These are phyloP conservation scores for Strigomonas oncopelti DNA, from an alignment of 208 protist species.

Conservation along the genomic window DNA sequence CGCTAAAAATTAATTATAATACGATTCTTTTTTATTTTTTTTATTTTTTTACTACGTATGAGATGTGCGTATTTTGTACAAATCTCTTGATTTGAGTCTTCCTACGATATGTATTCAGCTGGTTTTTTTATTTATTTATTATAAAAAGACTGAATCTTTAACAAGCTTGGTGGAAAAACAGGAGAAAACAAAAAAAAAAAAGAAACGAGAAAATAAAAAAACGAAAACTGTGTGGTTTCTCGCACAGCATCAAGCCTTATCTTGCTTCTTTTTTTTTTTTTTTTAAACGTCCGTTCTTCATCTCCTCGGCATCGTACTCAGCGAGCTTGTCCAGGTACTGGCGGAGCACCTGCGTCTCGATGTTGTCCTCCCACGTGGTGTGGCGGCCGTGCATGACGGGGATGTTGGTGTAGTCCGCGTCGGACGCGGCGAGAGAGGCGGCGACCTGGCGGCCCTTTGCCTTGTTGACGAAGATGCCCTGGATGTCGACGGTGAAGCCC, in stretches of 20 bases:
- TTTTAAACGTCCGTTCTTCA: conserved; percentile 80
- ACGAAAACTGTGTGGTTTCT: not conserved
- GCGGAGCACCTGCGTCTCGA: conserved; percentile 83
- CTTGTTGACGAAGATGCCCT: conserved; percentile 76
- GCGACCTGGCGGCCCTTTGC: conserved; percentile 53
- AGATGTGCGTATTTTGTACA: not conserved
- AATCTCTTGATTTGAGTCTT: not conserved
- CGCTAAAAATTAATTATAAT: no score
- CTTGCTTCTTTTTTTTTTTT: conserved; percentile 3
- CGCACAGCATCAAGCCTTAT: not conserved
- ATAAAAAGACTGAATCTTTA: not conserved
- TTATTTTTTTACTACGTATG: conserved; percentile 2
- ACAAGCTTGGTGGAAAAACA: conserved; percentile 4
- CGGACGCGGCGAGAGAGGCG: conserved; percentile 20
- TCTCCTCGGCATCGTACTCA: conserved; percentile 82
- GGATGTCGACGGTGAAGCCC: conserved; percentile 85
- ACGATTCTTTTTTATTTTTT: not conserved
- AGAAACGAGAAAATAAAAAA: not conserved
- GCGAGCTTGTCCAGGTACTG: conserved; percentile 83
- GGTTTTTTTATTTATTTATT: not conserved
- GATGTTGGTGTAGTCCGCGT: conserved; percentile 84
- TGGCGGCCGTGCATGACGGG: conserved; percentile 45
- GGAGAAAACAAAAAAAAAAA: conserved; percentile 11
- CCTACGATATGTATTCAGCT: not conserved
- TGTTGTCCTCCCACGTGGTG: conserved; percentile 83